A percentile compares a stretch with the other conserved stretches of the same genome.
Evolutionary conservation across 768 basidiomycete genomes (phyloP).

Genomic region (Lentinula lateritia): DNA sequence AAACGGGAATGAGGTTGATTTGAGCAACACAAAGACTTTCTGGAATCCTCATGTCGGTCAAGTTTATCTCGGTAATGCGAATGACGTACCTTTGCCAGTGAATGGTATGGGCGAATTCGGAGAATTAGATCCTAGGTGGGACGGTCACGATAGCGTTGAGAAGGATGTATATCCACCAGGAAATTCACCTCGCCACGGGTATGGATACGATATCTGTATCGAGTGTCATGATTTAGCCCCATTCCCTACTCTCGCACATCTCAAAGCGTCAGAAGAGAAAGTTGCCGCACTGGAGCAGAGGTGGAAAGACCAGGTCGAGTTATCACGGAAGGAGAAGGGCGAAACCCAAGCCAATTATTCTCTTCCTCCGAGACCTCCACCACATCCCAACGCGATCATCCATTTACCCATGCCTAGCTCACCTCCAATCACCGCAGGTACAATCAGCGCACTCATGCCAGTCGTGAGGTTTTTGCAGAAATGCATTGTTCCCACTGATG

Average conservation of each 20-base stretch:
- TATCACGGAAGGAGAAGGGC: conserved; percentile 14
- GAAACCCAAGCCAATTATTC: conserved; percentile 15
- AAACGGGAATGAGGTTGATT: conserved; percentile 14
- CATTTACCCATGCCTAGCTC: conserved; percentile 75
- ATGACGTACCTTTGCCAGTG: conserved; percentile 59
- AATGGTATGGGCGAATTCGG: conserved; percentile 4
- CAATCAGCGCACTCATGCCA: conserved; percentile 55
- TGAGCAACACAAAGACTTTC: conserved; percentile 29
- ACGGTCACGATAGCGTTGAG: not conserved
- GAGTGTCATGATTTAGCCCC: conserved; percentile 83
- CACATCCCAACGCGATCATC: conserved; percentile 64
- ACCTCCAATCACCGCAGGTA: conserved; percentile 45
- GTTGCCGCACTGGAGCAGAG: conserved; percentile 56
- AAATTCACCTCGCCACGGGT: conserved; percentile 27
- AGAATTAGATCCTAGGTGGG: not conserved
- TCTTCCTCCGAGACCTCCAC: conserved; percentile 60
- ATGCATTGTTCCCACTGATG: conserved; percentile 30
- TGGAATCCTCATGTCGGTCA: conserved; percentile 61
- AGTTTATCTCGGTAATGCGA: conserved; percentile 77
- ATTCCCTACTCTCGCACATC: conserved; percentile 60
- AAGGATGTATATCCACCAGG: not conserved
- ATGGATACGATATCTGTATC: conserved; percentile 81
- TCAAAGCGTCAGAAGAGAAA: conserved; percentile 75
- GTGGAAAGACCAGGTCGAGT: conserved; percentile 41
- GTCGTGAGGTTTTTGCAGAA: conserved; percentile 66